A percentile compares a stretch with the other conserved stretches of the same genome.
phyloP scores from a whole-genome alignment of 2,329 filamentous ascomycete species.

The Gnomoniopsis sp. region DNA sequence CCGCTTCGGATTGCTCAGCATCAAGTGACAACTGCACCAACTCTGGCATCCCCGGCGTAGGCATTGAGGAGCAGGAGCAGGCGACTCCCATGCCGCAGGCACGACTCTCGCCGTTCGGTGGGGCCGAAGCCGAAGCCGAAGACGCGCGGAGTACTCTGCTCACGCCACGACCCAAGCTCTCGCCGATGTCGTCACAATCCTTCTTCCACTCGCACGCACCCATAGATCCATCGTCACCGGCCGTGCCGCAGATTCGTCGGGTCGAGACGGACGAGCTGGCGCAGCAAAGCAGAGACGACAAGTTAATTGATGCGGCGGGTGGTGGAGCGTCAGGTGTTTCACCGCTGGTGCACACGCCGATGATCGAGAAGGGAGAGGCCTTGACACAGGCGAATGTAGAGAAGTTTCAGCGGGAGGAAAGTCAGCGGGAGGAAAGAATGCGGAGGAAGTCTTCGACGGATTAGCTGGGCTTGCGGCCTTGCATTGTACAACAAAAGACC shows the following conservation, averaged over 20 bases:
- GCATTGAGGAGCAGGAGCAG: neutral
- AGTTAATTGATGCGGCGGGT: constrained; percentile 24
- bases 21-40: constrained; percentile 23
- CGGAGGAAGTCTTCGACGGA: constrained; percentile 6
- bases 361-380: constrained; percentile 17
- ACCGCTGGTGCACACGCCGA: constrained; percentile 17
- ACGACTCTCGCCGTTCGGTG: neutral
- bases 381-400: constrained; percentile 26
- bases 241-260: constrained; percentile 6
- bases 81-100: neutral
- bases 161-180: constrained; percentile 9
- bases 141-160: neutral
- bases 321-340: constrained; percentile 1
- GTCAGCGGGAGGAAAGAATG: constrained; percentile 17
- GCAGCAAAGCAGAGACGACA: constrained; percentile 24
- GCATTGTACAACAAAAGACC: neutral
- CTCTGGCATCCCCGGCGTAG: constrained; percentile 20
- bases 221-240: neutral
- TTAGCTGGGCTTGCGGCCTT: constrained; percentile 1
- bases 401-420: constrained; percentile 20
- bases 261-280: constrained; percentile 23
- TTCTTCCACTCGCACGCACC: neutral
- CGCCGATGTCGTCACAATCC: neutral
- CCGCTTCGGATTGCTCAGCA: constrained; percentile 22
- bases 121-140: neutral